phyloP scores from a whole-genome alignment of 371 early-diverging fungal genomes.

The Apophysomyces sp. region DNA sequence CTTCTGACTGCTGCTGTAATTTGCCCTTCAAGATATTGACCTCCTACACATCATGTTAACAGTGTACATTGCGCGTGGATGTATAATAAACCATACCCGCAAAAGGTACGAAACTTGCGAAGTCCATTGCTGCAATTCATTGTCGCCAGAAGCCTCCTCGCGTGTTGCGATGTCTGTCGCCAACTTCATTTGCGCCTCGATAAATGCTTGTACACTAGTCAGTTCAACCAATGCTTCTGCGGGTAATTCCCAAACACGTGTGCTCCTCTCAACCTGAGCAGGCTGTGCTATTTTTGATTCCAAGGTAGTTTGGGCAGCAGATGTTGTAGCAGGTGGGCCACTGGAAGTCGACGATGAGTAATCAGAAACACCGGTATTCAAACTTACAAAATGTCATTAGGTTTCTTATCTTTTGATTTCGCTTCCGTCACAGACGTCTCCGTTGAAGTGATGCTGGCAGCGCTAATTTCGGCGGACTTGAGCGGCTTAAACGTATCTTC shows the following conservation, averaged over 20 bases:
- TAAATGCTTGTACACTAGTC: constrained; percentile 4
- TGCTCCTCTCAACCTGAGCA: constrained; percentile 10
- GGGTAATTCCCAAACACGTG: constrained; percentile 15
- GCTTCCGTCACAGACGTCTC: background rate
- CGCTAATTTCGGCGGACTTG: background rate
- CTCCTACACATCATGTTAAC: background rate
- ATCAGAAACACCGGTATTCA: background rate
- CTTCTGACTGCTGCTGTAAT: background rate
- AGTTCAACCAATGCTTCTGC: constrained; percentile 8
- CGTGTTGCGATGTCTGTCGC: constrained; percentile 7
- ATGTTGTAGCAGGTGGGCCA: constrained; percentile 6
- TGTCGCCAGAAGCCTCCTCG: constrained; percentile 6
- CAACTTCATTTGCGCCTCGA: constrained; percentile 8
- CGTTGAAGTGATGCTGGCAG: background rate
- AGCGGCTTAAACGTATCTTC: background rate
- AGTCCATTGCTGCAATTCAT: background rate
- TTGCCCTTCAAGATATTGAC: background rate
- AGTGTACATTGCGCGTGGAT: no score
- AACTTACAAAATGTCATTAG: background rate
- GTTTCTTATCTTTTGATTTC: background rate
- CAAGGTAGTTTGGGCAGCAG: constrained; percentile 12
- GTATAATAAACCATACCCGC: no score
- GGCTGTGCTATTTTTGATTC: constrained; percentile 15
- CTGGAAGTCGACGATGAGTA: background rate
- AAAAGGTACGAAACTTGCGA: background rate